Evolutionary conservation across 441 rosid species (phyloP).

Genomic region (Eruca vesicaria): DNA sequence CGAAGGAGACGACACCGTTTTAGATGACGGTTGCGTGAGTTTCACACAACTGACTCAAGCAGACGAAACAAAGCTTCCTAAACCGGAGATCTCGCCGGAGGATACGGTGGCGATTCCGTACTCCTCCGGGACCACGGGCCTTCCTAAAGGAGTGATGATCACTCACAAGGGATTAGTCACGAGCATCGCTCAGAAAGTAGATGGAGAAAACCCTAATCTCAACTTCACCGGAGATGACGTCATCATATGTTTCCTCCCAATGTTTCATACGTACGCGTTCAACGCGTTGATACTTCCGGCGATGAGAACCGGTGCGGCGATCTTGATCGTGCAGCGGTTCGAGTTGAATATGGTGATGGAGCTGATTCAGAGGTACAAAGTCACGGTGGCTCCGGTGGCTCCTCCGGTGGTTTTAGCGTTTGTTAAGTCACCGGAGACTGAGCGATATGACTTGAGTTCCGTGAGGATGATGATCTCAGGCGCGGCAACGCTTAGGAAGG

Average conservation of each 20-base stretch:
- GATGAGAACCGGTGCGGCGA: neutral
- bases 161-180: slow-evolving; percentile 48
- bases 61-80: slow-evolving; percentile 27
- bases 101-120: slow-evolving; percentile 52
- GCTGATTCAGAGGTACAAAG: neutral
- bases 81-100: slow-evolving; percentile 39
- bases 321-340: neutral
- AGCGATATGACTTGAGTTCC: neutral
- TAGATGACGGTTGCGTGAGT: slow-evolving; percentile 34
- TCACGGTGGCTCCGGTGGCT: neutral
- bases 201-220: slow-evolving; percentile 55
- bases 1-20: neutral
- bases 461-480: neutral
- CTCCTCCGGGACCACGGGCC: slow-evolving; percentile 57
- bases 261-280: slow-evolving; percentile 46
- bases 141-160: slow-evolving; percentile 59
- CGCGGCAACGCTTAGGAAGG: neutral
- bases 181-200: slow-evolving; percentile 38
- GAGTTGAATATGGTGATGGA: neutral
- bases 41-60: slow-evolving; percentile 34
- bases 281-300: neutral
- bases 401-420: neutral
- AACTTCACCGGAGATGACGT: slow-evolving; percentile 41
- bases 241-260: slow-evolving; percentile 46
- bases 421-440: neutral